Conservation (phyloP, 495 filamentous ascomycete genomes). For the Talaromyces thailandensis region DNA sequence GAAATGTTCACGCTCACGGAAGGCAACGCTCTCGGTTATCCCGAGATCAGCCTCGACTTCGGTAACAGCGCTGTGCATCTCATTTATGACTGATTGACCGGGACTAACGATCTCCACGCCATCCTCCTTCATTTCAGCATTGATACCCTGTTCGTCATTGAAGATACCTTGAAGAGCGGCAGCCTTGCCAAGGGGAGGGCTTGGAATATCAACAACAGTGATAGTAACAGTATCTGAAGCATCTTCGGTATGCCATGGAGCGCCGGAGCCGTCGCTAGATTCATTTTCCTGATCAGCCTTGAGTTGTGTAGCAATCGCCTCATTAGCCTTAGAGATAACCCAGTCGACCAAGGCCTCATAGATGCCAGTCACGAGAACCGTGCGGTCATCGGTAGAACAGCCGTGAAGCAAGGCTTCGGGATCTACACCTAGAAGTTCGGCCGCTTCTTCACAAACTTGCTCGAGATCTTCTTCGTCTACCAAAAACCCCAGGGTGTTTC, state of each 20-base stretch:
- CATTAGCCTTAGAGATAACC: slow-evolving; percentile 82
- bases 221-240: slow-evolving; percentile 79
- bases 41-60: slow-evolving; percentile 78
- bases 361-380: slow-evolving; percentile 70
- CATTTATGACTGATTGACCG: slow-evolving; percentile 69
- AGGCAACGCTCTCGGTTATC: slow-evolving; percentile 53
- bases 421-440: slow-evolving; percentile 75
- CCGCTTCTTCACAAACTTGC: slow-evolving; percentile 82
- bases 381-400: slow-evolving; percentile 74
- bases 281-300: slow-evolving; percentile 54
- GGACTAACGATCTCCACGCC: slow-evolving; percentile 63
- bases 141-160: slow-evolving; percentile 86
- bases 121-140: slow-evolving; percentile 93
- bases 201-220: slow-evolving; percentile 79
- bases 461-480: slow-evolving; percentile 82
- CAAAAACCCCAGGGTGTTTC: slow-evolving; percentile 76
- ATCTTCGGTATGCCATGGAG: slow-evolving; percentile 56
- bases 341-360: slow-evolving; percentile 96
- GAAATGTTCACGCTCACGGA: slow-evolving; percentile 66
- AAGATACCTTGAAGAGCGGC: slow-evolving; percentile 81
- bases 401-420: slow-evolving; percentile 73
- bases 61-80: slow-evolving; percentile 73
- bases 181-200: slow-evolving; percentile 72
- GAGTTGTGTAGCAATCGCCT: slow-evolving; percentile 73
- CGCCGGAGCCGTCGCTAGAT: slow-evolving; percentile 46